phyloP scores from a whole-genome alignment of 176 grass and related monocot genomes.

The Raddia distichophylla region DNA sequence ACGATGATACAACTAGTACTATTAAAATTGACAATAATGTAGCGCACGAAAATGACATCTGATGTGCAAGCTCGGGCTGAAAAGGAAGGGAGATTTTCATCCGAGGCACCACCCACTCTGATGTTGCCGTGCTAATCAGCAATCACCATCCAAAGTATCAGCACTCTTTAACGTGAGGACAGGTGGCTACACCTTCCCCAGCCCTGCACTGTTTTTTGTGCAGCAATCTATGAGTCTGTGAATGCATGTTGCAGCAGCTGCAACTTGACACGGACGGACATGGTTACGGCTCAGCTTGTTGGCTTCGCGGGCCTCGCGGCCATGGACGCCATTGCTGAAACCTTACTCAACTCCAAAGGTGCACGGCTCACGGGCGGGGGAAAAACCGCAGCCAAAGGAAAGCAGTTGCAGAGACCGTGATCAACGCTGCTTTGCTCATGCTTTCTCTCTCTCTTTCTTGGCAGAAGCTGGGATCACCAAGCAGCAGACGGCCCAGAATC shows the following conservation, averaged over 20 bases:
- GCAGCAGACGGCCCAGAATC: not conserved
- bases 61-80: not conserved
- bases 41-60: not conserved
- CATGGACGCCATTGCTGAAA: not conserved
- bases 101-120: not conserved
- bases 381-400: constrained; percentile 8
- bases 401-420: constrained; percentile 28
- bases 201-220: not conserved
- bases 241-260: not conserved
- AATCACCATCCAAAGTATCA: not conserved
- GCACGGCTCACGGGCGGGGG: constrained; percentile 33
- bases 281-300: not conserved
- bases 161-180: not conserved
- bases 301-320: not conserved
- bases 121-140: not conserved
- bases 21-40: not conserved
- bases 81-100: not conserved
- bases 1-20: too few relatives aligned
- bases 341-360: not conserved
- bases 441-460: not conserved
- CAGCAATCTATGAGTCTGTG: not conserved
- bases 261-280: not conserved
- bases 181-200: not conserved
- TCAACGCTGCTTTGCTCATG: not conserved
- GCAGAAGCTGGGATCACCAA: not conserved